phyloP scores from a whole-genome alignment of 2,329 filamentous ascomycete genomes.

The Monosporascus sp. region DNA sequence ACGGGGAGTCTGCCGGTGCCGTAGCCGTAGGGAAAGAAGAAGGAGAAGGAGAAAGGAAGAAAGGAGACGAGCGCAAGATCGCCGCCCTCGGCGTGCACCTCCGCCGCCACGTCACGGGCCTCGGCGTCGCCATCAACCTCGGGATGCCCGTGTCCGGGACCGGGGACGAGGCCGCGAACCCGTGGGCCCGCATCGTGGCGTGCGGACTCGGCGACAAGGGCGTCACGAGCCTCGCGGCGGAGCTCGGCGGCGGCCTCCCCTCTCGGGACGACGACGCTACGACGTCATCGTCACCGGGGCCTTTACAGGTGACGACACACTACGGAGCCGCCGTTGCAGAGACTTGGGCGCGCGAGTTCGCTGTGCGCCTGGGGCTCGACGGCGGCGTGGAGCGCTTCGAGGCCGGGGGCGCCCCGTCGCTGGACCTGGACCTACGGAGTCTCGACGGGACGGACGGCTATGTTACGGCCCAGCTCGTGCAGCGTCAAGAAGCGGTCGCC shows the following conservation, averaged over 20 bases:
- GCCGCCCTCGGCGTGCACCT: slow-evolving; percentile 91
- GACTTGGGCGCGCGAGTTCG: slow-evolving; percentile 9
- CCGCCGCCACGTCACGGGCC: slow-evolving; percentile 72
- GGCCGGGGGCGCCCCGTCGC: background rate
- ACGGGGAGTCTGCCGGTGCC: slow-evolving; percentile 9
- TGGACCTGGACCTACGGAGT: background rate
- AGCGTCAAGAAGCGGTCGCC: background rate
- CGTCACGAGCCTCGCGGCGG: slow-evolving; percentile 66
- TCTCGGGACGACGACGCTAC: background rate
- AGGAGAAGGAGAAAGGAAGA: slow-evolving; percentile 3
- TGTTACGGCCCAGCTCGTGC: background rate
- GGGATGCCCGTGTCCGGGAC: slow-evolving; percentile 46
- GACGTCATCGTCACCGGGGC: too few relatives aligned
- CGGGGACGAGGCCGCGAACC: slow-evolving; percentile 33
- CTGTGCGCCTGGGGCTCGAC: slow-evolving; percentile 1
- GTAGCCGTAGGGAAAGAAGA: slow-evolving; percentile 22
- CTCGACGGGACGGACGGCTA: background rate
- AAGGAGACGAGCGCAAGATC: slow-evolving; percentile 59
- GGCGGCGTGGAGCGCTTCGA: background rate
- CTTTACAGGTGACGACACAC: too few relatives aligned
- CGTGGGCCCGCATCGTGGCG: slow-evolving; percentile 71
- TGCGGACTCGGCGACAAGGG: slow-evolving; percentile 79
- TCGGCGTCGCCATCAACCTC: slow-evolving; percentile 81
- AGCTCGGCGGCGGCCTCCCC: slow-evolving; percentile 30
- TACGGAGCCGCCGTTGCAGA: background rate